Evolutionary conservation across 495 filamentous ascomycete genomes (phyloP).

Genomic region (Daldinia decipiens): DNA sequence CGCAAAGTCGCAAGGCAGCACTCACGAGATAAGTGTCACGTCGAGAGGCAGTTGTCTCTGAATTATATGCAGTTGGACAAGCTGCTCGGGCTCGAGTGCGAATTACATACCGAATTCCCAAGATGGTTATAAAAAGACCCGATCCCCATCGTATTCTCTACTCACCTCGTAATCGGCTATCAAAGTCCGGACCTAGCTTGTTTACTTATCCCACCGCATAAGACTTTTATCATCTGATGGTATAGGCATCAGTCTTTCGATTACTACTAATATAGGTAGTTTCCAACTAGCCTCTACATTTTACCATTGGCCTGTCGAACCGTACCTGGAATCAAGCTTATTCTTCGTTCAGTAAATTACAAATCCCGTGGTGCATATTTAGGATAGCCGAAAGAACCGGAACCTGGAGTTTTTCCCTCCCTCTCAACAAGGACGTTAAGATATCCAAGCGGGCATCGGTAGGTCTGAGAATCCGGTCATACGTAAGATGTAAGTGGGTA

Average conservation of each 20-base stretch:
- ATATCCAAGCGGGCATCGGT: slow-evolving; percentile 17
- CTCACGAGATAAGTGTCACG: slow-evolving; percentile 23
- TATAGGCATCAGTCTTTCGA: slow-evolving; percentile 20
- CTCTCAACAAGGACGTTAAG: slow-evolving; percentile 7
- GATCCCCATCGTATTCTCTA: slow-evolving; percentile 1
- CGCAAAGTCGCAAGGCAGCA: slow-evolving; percentile 17
- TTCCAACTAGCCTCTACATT: slow-evolving; percentile 13
- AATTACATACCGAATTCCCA: slow-evolving; percentile 19
- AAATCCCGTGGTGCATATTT: slow-evolving; percentile 40
- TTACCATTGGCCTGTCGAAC: slow-evolving; percentile 14
- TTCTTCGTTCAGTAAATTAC: slow-evolving; percentile 39
- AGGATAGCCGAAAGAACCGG: slow-evolving; percentile 36
- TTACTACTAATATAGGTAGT: slow-evolving; percentile 20
- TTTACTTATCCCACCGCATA: slow-evolving; percentile 27
- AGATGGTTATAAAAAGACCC: slow-evolving; percentile 25
- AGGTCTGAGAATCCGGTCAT: slow-evolving; percentile 14
- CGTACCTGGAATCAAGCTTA: slow-evolving; percentile 36
- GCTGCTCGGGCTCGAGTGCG: slow-evolving; percentile 3
- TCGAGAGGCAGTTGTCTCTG: slow-evolving; percentile 10
- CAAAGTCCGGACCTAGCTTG: slow-evolving; percentile 10
- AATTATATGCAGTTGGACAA: slow-evolving; percentile 2
- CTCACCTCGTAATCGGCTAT: slow-evolving; percentile 18
- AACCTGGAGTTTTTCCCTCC: slow-evolving; percentile 13
- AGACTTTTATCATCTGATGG: slow-evolving; percentile 14
- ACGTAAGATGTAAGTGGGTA: slow-evolving; percentile 31